Evolutionary conservation across 2,329 filamentous ascomycete species (phyloP).

Genomic region (Alternaria brassicae): DNA sequence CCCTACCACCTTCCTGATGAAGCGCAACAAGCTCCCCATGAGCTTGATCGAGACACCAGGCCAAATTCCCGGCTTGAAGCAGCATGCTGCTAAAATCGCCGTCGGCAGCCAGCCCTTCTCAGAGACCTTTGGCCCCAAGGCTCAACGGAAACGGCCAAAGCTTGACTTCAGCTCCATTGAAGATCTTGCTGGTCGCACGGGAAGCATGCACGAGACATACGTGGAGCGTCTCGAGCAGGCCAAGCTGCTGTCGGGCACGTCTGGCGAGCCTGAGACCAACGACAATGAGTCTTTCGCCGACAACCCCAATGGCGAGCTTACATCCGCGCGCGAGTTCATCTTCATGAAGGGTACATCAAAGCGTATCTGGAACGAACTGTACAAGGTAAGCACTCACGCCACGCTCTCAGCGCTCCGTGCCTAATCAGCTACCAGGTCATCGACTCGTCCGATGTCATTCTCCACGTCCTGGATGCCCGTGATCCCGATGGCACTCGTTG

Average conservation of each 20-base stretch:
- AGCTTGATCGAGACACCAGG: constrained; percentile 84
- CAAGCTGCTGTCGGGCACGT: constrained; percentile 74
- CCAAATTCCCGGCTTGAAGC: constrained; percentile 79
- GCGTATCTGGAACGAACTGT: constrained; percentile 82
- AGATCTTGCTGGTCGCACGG: constrained; percentile 81
- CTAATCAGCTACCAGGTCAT: constrained; percentile 56
- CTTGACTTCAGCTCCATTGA: constrained; percentile 80
- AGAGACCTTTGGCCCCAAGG: constrained; percentile 91
- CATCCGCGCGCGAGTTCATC: constrained; percentile 68
- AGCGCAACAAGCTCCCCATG: constrained; percentile 97
- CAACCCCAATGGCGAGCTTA: constrained; percentile 51
- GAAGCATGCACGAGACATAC: constrained; percentile 82
- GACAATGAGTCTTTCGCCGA: constrained; percentile 49
- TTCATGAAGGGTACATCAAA: constrained; percentile 96
- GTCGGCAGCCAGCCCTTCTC: constrained; percentile 86
- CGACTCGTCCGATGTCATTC: constrained; percentile 92
- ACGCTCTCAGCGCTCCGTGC: neutral
- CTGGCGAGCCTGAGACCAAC: constrained; percentile 60
- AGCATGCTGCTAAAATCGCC: constrained; percentile 92
- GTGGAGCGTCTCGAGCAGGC: constrained; percentile 81
- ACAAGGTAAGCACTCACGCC: constrained; percentile 69
- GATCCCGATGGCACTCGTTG: constrained; percentile 76
- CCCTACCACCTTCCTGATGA: constrained; percentile 92
- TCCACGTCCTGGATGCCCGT: constrained; percentile 60
- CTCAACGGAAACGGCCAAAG: constrained; percentile 91